phyloP scores from a whole-genome alignment of 108 stramenopile genomes.

The Cylindrotheca closterium region DNA sequence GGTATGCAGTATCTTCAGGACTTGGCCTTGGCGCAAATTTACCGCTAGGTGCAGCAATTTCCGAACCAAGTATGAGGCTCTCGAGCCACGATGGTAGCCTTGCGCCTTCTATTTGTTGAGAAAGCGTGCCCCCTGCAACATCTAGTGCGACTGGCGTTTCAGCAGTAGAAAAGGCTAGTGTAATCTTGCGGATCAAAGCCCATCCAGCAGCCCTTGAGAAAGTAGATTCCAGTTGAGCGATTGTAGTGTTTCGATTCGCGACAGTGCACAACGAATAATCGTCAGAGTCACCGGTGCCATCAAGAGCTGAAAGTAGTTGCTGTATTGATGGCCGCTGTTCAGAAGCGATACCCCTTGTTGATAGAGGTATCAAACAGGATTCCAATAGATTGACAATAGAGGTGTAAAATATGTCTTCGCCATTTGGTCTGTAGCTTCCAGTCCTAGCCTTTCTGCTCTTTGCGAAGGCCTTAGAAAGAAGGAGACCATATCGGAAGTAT shows the following conservation, averaged over 20 bases:
- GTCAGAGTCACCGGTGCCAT: constrained; percentile 2
- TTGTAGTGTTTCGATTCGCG: not conserved
- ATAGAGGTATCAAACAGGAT: constrained; percentile 56
- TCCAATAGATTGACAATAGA: constrained; percentile 57
- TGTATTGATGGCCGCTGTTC: constrained; percentile 31
- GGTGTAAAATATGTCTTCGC: constrained; percentile 57
- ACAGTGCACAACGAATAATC: constrained; percentile 16
- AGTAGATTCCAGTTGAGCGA: not conserved
- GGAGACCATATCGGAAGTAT: constrained; percentile 64
- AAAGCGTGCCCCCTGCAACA: constrained; percentile 59
- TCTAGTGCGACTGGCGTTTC: constrained; percentile 51
- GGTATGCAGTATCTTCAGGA: constrained; percentile 4
- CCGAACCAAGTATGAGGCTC: constrained; percentile 46
- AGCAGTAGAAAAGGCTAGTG: constrained; percentile 43
- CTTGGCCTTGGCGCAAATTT: constrained; percentile 46
- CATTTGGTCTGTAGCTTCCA: constrained; percentile 41
- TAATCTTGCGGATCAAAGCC: constrained; percentile 51
- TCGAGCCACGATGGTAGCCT: constrained; percentile 76
- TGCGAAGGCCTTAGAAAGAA: constrained; percentile 46
- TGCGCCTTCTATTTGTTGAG: constrained; percentile 14
- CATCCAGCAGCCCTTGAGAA: constrained; percentile 22
- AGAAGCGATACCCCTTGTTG: constrained; percentile 6
- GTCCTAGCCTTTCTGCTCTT: constrained; percentile 11
- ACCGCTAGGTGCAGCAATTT: constrained; percentile 17
- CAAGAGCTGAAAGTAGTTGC: constrained; percentile 27